Evolutionary conservation across 257 asterid genomes (phyloP), one percentile per base, ranked within the genome.

Genomic region (Solanum habrochaites): DNA sequence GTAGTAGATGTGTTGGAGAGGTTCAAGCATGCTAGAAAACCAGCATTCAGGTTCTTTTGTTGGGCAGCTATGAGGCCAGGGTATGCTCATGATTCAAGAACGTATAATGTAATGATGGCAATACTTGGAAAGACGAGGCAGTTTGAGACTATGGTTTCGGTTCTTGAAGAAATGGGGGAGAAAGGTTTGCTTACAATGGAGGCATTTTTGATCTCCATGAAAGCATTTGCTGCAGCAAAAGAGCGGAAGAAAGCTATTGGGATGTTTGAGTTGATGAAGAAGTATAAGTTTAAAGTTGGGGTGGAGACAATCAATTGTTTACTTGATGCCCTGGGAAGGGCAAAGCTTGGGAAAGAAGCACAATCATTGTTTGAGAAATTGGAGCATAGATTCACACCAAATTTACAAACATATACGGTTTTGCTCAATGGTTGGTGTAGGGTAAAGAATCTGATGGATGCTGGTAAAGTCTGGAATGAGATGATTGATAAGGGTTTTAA

Each of bases 151-250:
- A 92, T 97, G 99, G 86, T 93, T 15, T 91, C 95, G 1, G 75
- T 97, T 77, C 95, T 95, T 81, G 97, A 93, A 66, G 98, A 97
- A 89, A 97, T 97, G 98, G 98, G 98, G 0, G 95, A 90, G 84
- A 96, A 95, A 88, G 93, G 97, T 11, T 87, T 96, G 89, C 95
- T 96, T 82, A 90, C 93, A 0, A 70, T 93, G 86, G 98, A 96
- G 86, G 94, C 96, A 12, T 97, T 95, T 72, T 58, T 69, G 43
- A 90, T 94, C 18, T 91, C 95, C 31, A 91, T 96, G 66, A 94
- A 88, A 88, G 90, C 94, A 32, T 97, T 95, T 89, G 99, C 96
- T 16, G 94, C 98, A 87, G 98, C 98, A 10, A 93, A 91, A 83
- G 98, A 95, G 94, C 93, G 98, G 93, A 95, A 90, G 88, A 95